A percentile compares a stretch with the other conserved stretches of the same genome.
These are phyloP conservation scores for Malassezia sympodialis DNA, from an alignment of 1,284 basidiomycete species.

Conservation along the genomic window DNA sequence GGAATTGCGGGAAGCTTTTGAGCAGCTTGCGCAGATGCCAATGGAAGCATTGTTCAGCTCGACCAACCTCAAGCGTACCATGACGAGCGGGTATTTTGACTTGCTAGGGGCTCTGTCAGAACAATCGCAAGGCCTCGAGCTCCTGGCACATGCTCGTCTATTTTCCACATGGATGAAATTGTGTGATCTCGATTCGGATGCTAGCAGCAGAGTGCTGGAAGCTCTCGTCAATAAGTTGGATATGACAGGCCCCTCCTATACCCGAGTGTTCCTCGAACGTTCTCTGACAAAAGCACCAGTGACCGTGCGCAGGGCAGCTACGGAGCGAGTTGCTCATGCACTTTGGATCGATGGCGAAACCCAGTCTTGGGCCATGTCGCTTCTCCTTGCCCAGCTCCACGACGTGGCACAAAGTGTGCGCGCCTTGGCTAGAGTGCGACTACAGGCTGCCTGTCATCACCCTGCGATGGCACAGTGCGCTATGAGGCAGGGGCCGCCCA, in stretches of 20 bases:
- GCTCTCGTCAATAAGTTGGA: slow-evolving; percentile 54
- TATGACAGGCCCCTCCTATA: slow-evolving; percentile 32
- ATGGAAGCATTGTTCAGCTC: slow-evolving; percentile 71
- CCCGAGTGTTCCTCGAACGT: slow-evolving; percentile 65
- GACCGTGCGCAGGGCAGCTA: slow-evolving; percentile 64
- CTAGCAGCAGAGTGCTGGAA: not conserved
- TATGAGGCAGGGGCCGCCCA: slow-evolving; percentile 82
- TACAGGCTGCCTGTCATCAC: slow-evolving; percentile 79
- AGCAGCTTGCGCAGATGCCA: slow-evolving; percentile 56
- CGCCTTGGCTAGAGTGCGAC: slow-evolving; percentile 72
- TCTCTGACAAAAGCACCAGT: slow-evolving; percentile 59
- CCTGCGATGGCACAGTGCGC: slow-evolving; percentile 75
- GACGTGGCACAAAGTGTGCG: slow-evolving; percentile 82
- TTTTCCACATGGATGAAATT: slow-evolving; percentile 92
- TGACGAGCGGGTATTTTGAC: slow-evolving; percentile 87
- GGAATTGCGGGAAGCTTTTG: slow-evolving; percentile 77
- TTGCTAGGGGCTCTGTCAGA: slow-evolving; percentile 86
- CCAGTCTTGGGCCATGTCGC: slow-evolving; percentile 43
- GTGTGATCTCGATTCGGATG: slow-evolving; percentile 59
- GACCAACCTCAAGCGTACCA: slow-evolving; percentile 66
- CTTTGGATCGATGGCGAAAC: slow-evolving; percentile 25
- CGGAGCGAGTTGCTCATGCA: slow-evolving; percentile 64
- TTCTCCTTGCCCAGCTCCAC: slow-evolving; percentile 88
- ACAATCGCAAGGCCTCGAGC: slow-evolving; percentile 71
- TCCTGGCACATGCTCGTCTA: slow-evolving; percentile 80